Conservation (phyloP, 2,329 filamentous ascomycete species). For the Aspergillus floridensis region DNA sequence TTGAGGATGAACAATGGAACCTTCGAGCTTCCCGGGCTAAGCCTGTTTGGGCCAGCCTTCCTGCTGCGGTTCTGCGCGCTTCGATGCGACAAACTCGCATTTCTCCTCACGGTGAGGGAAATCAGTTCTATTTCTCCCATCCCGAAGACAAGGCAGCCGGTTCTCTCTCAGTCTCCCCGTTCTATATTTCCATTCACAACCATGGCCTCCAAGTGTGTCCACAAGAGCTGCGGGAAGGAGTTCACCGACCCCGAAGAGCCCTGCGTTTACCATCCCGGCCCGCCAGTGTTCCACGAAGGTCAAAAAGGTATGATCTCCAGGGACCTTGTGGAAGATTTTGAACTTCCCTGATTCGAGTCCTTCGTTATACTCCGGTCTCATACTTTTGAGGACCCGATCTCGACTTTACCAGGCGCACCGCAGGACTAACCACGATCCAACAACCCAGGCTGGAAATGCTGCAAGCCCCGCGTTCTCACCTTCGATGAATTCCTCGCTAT, state of each 20-base stretch:
- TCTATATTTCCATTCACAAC: not conserved
- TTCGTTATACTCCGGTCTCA: not conserved
- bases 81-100: conserved; percentile 4
- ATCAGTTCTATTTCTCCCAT: not conserved
- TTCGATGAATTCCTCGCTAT: conserved; percentile 98
- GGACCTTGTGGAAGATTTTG: conserved; percentile 25
- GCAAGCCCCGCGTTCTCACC: conserved; percentile 91
- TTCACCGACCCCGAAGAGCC: conserved; percentile 79
- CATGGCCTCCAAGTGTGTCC: conserved; percentile 72
- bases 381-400: not conserved
- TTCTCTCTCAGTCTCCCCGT: not conserved
- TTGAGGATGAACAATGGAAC: conserved; percentile 30
- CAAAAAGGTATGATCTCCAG: conserved; percentile 75
- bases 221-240: conserved; percentile 89
- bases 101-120: conserved; percentile 10
- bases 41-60: conserved; percentile 26
- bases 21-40: conserved; percentile 41
- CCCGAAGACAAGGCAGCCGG: not conserved
- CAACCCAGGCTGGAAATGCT: conserved; percentile 89
- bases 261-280: conserved; percentile 89
- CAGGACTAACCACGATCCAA: conserved; percentile 1
- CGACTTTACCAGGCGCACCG: not conserved
- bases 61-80: conserved; percentile 12
- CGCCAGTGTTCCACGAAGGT: conserved; percentile 94
- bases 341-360: not conserved